These are phyloP conservation scores for Blastocystis sp. DNA, from an alignment of 352 stramenopile genomes.

Conservation along the genomic window DNA sequence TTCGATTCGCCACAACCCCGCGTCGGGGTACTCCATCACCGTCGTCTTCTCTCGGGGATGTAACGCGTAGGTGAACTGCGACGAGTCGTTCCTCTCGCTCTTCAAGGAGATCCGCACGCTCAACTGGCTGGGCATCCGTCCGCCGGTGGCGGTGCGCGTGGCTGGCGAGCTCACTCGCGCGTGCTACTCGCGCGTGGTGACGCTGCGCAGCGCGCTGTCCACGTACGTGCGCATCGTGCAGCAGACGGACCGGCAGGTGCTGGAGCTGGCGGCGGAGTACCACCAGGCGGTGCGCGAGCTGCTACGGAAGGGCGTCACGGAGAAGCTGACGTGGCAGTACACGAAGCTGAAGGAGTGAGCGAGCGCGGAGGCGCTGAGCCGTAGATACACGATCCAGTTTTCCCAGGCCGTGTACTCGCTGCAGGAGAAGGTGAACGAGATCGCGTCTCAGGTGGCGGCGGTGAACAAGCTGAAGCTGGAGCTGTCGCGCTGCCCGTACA, in stretches of 20 bases:
- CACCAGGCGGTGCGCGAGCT: constrained; percentile 61
- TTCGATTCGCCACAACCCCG: constrained; percentile 36
- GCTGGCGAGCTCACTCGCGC: constrained; percentile 93
- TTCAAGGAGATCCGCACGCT: constrained; percentile 98
- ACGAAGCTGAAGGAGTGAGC: constrained; percentile 80
- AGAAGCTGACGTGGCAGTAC: constrained; percentile 73
- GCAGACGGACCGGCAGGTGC: constrained; percentile 11
- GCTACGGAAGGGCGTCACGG: constrained; percentile 27
- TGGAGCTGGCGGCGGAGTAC: constrained; percentile 45
- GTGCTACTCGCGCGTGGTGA: constrained; percentile 95
- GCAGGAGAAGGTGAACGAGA: constrained; percentile 96
- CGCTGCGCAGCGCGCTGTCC: constrained; percentile 91
- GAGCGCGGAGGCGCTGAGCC: constrained; percentile 79
- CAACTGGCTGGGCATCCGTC: constrained; percentile 94
- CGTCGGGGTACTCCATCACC: constrained; percentile 78
- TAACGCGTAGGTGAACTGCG: constrained; percentile 87
- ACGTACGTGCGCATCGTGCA: constrained; percentile 84
- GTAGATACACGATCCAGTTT: constrained; percentile 80
- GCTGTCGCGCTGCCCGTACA: constrained; percentile 81
- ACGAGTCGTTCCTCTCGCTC: constrained; percentile 94
- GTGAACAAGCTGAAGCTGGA: constrained; percentile 87
- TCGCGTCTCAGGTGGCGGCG: constrained; percentile 88
- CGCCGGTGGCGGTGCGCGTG: constrained; percentile 92
- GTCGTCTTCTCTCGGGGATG: constrained; percentile 76
- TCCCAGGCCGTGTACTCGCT: constrained; percentile 91